phyloP scores from a whole-genome alignment of 2,329 filamentous ascomycete genomes.

The Claviceps cyperi region DNA sequence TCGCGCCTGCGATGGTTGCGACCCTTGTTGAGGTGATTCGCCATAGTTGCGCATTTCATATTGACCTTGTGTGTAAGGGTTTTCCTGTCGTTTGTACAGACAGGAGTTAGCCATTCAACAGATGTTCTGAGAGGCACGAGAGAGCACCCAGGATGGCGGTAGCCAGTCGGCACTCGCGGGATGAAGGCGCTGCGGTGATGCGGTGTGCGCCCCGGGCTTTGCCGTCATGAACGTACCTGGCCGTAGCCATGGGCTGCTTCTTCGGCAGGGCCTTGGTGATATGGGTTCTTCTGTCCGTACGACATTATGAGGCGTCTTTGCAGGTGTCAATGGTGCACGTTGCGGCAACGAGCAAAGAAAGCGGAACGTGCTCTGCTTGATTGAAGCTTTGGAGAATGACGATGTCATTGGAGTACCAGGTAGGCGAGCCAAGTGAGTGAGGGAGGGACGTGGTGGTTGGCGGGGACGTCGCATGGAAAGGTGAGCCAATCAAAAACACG shows the following conservation, averaged over 20 bases:
- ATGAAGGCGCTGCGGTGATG: background rate
- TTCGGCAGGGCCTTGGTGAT: slow-evolving; percentile 10
- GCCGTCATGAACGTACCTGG: slow-evolving; percentile 6
- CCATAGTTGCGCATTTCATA: slow-evolving; percentile 42
- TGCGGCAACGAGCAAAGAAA: background rate
- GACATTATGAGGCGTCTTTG: slow-evolving; percentile 9
- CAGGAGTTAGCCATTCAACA: background rate
- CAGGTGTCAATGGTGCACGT: background rate
- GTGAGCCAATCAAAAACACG: background rate
- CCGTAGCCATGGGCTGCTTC: slow-evolving; percentile 8
- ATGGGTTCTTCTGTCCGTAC: slow-evolving; percentile 12
- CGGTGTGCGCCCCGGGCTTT: background rate
- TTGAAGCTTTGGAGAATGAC: background rate
- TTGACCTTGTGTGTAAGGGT: slow-evolving; percentile 19
- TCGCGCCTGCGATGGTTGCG: slow-evolving; percentile 7
- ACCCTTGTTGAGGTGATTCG: slow-evolving; percentile 12
- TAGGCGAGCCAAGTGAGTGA: background rate
- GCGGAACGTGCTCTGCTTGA: slow-evolving; percentile 1
- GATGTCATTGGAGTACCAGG: slow-evolving; percentile 1
- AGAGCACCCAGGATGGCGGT: no score
- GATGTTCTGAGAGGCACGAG: background rate
- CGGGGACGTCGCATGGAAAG: background rate
- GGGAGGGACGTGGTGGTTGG: background rate
- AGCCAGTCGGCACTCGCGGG: background rate
- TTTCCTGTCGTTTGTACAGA: background rate